Evolutionary conservation across 192 early-diverging fungal species (phyloP).

Genomic region (Entomortierella chlamydospora): DNA sequence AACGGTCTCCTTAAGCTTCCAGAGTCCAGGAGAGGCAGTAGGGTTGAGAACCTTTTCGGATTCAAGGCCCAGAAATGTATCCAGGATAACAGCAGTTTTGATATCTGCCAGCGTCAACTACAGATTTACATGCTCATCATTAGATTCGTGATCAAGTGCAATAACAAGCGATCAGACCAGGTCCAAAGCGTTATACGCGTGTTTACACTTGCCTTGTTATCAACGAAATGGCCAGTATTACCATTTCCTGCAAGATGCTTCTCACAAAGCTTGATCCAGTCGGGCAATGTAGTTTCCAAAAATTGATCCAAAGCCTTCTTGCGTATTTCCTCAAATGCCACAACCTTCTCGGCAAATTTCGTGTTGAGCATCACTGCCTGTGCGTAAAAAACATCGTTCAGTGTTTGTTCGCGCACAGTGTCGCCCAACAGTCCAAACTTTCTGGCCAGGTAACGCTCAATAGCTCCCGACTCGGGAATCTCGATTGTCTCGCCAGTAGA

Average conservation of each 20-base stretch:
- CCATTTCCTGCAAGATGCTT: constrained; percentile 2
- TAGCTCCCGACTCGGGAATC: constrained; percentile 57
- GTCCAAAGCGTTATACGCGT: no score
- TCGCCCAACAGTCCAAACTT: constrained; percentile 42
- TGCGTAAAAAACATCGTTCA: constrained; percentile 36
- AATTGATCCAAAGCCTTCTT: constrained; percentile 1
- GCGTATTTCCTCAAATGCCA: not conserved
- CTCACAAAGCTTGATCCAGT: constrained; percentile 6
- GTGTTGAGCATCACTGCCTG: constrained; percentile 3
- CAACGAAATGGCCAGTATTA: constrained; percentile 13
- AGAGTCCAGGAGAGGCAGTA: not conserved
- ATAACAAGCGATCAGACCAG: no score
- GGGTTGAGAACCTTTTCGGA: not conserved
- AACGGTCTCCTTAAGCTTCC: not conserved
- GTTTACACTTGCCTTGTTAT: no score
- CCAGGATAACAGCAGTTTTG: constrained; percentile 7
- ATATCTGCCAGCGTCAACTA: constrained; percentile 11
- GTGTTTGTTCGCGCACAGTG: constrained; percentile 34
- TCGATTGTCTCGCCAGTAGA: constrained; percentile 20
- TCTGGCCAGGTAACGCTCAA: constrained; percentile 60
- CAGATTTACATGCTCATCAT: no score
- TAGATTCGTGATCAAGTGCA: no score
- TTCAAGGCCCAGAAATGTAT: constrained; percentile 1
- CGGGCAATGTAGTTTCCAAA: not conserved
- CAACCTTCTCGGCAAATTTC: not conserved